These are phyloP conservation scores for Elsinoe batatas DNA, from an alignment of 2,329 filamentous ascomycete species.

Conservation along the genomic window DNA sequence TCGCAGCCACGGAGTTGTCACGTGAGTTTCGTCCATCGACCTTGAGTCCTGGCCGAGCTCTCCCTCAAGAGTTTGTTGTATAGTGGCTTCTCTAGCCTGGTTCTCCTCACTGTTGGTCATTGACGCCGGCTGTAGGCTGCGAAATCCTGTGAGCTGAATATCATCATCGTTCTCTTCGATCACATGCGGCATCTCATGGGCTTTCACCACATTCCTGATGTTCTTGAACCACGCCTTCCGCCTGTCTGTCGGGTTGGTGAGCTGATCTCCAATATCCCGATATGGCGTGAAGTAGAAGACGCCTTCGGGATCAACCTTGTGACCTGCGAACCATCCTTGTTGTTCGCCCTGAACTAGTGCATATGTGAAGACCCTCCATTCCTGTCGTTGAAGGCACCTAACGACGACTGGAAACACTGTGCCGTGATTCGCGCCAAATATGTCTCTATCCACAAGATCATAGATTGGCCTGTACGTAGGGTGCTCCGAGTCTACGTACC, in stretches of 20 bases:
- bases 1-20: too few species aligned
- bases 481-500: not conserved
- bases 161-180: not conserved
- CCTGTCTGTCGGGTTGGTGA: not conserved
- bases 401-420: not conserved
- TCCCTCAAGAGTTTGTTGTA: too few species aligned
- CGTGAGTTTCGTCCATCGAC: too few species aligned
- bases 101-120: too few species aligned
- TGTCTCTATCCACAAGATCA: not conserved
- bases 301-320: not conserved
- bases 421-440: not conserved
- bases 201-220: not conserved
- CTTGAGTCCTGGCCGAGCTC: too few species aligned
- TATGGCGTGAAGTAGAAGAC: not conserved
- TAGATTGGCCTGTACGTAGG: not conserved
- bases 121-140: too few species aligned
- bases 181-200: not conserved
- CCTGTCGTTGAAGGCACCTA: not conserved
- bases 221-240: not conserved
- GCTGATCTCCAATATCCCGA: not conserved
- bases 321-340: not conserved
- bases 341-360: not conserved
- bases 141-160: too few species aligned
- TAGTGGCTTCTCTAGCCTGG: too few species aligned
- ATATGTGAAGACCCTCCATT: not conserved